Conservation (phyloP, 2,329 filamentous ascomycete genomes). For the Escovopsis sp. region DNA sequence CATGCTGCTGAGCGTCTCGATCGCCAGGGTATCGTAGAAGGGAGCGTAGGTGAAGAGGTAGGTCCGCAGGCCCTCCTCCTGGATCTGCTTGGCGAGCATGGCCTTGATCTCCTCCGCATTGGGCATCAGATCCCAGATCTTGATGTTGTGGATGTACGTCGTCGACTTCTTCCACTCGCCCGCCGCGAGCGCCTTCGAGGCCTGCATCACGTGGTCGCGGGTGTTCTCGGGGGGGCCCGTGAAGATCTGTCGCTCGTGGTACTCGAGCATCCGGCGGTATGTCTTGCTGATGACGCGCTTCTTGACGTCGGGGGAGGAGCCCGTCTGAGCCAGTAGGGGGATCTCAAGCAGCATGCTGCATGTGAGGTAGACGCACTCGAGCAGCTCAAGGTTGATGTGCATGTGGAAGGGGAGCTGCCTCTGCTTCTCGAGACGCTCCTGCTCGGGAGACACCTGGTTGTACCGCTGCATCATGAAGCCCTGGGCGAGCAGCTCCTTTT, state of each 20-base stretch:
- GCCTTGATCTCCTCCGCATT: slow-evolving; percentile 84
- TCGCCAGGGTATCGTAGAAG: slow-evolving; percentile 92
- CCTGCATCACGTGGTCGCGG: slow-evolving; percentile 97
- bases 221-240: slow-evolving; percentile 98
- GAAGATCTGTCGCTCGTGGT: slow-evolving; percentile 98
- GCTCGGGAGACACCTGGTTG: slow-evolving; percentile 89
- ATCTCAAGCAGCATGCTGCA: slow-evolving; percentile 99
- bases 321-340: slow-evolving; percentile 87
- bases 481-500: slow-evolving; percentile 95
- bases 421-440: slow-evolving; percentile 93
- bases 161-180: slow-evolving; percentile 98
- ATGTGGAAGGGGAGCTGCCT: slow-evolving; percentile 98
- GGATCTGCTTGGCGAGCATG: slow-evolving; percentile 96
- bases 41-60: slow-evolving; percentile 99
- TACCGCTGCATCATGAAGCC: slow-evolving; percentile 97
- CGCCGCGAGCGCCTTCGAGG: slow-evolving; percentile 86
- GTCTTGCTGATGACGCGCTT: slow-evolving; percentile 99
- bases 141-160: slow-evolving; percentile 89
- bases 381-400: slow-evolving; percentile 98
- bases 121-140: slow-evolving; percentile 98
- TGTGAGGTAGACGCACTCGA: slow-evolving; percentile 96
- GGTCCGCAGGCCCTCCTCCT: slow-evolving; percentile 93
- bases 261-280: slow-evolving; percentile 97
- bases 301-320: slow-evolving; percentile 90
- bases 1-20: slow-evolving; percentile 77